Evolutionary conservation across 1,284 basidiomycete species (phyloP).

Genomic region (Mycosarcoma maydis): DNA sequence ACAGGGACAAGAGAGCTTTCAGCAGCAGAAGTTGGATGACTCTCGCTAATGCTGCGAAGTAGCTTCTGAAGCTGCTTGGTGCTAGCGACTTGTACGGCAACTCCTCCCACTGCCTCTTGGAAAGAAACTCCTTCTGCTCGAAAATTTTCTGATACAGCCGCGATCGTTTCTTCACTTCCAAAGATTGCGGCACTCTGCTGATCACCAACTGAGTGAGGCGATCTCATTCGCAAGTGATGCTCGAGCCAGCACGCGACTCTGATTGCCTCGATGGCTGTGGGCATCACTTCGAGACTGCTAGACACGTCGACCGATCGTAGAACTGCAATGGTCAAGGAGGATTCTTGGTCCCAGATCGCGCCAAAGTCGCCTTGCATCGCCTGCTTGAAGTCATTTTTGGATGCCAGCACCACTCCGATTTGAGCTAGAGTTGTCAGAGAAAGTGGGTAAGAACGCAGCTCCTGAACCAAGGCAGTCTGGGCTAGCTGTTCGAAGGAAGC

Average conservation of each 20-base stretch:
- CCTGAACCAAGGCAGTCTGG: background rate
- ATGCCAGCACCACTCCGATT: constrained; percentile 13
- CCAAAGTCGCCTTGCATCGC: constrained; percentile 29
- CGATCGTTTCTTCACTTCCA: constrained; percentile 1
- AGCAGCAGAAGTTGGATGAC: background rate
- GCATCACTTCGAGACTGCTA: constrained; percentile 13
- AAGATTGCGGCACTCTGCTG: constrained; percentile 4
- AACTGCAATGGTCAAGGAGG: constrained; percentile 13
- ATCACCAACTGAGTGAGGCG: background rate
- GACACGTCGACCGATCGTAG: constrained; percentile 17
- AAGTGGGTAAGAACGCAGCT: background rate
- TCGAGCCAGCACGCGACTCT: constrained; percentile 33
- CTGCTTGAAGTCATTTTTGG: constrained; percentile 19
- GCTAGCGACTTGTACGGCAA: background rate
- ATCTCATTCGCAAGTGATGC: constrained; percentile 1
- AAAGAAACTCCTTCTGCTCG: background rate
- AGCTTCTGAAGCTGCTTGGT: background rate
- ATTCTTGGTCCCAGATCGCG: constrained; percentile 39
- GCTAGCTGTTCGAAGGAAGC: constrained; percentile 8
- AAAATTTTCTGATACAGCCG: background rate
- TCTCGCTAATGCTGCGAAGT: background rate
- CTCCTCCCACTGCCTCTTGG: constrained; percentile 1
- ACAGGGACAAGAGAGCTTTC: constrained; percentile 5
- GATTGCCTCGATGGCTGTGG: constrained; percentile 19
- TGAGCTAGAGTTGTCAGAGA: constrained; percentile 33